Evolutionary conservation across 805 yeast species (phyloP).

Genomic region (Cyberlindnera xishuangbannaensis): DNA sequence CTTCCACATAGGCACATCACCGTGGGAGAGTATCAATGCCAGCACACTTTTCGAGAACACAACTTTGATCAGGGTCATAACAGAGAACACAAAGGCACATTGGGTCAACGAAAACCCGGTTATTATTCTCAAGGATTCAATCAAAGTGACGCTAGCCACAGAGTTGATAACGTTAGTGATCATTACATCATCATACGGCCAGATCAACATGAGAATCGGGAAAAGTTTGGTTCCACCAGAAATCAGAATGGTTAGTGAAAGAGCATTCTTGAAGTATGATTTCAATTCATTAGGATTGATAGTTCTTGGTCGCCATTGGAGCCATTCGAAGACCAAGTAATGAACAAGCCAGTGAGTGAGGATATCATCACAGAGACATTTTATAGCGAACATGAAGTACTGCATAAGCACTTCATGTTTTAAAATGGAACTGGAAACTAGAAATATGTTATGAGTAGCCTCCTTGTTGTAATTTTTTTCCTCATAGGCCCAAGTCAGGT

Average conservation of each 20-base stretch:
- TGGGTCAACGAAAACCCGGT: constrained; percentile 24
- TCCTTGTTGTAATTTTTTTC: constrained; percentile 45
- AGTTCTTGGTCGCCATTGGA: constrained; percentile 27
- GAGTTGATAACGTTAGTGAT: constrained; percentile 54
- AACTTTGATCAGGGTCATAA: constrained; percentile 8
- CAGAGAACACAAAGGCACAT: constrained; percentile 9
- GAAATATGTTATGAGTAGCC: constrained; percentile 13
- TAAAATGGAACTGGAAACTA: constrained; percentile 30
- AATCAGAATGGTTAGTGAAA: constrained; percentile 65
- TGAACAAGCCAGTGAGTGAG: constrained; percentile 36
- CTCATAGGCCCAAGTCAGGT: constrained; percentile 86
- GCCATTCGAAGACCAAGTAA: constrained; percentile 18
- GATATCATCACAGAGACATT: constrained; percentile 43
- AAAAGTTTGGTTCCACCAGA: constrained; percentile 78
- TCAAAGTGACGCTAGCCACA: constrained; percentile 54
- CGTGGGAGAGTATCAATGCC: constrained; percentile 11
- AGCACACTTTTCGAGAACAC: constrained; percentile 13
- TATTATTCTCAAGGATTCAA: constrained; percentile 55
- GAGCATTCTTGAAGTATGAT: constrained; percentile 30
- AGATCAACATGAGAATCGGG: constrained; percentile 89
- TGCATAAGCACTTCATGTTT: constrained; percentile 38
- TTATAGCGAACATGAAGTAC: constrained; percentile 49
- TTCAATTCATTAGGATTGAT: constrained; percentile 4
- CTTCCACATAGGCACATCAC: constrained; percentile 1
- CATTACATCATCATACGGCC: constrained; percentile 89